phyloP scores from a whole-genome alignment of 2,329 filamentous ascomycete genomes.

The Zasmidium citrigriseum region DNA sequence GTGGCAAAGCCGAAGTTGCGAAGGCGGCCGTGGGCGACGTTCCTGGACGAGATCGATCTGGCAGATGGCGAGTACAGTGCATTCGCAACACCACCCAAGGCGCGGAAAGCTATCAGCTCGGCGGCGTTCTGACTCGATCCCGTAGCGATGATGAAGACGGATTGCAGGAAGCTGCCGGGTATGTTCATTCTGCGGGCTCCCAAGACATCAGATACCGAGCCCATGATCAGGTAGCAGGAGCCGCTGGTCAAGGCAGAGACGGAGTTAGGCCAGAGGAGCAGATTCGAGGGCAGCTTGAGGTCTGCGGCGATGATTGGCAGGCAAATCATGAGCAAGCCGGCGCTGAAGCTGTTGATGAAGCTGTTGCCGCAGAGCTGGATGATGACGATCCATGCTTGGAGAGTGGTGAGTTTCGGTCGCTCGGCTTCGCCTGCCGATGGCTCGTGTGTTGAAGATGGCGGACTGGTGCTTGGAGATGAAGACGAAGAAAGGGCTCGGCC shows the following conservation, averaged over 20 bases:
- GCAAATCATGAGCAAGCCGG: conserved; percentile 23
- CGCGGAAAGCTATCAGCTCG: conserved; percentile 27
- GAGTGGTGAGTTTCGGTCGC: conserved; percentile 12
- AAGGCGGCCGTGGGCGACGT: conserved; percentile 47
- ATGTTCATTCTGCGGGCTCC: conserved; percentile 51
- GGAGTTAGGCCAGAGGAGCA: conserved; percentile 29
- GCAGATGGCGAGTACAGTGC: conserved; percentile 44
- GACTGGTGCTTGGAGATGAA: neutral
- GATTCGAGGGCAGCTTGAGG: conserved; percentile 10
- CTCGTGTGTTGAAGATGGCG: neutral
- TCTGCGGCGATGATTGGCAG: conserved; percentile 20
- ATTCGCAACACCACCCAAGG: conserved; percentile 23
- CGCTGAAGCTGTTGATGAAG: conserved; percentile 24
- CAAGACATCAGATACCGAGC: conserved; percentile 54
- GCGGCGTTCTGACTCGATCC: conserved; percentile 40
- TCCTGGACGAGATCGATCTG: conserved; percentile 50
- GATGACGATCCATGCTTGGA: conserved; percentile 20
- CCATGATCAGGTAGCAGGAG: conserved; percentile 52
- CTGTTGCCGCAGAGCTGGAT: conserved; percentile 22
- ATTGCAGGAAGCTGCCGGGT: conserved; percentile 37
- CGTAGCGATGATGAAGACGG: conserved; percentile 43
- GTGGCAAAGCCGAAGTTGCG: conserved; percentile 56
- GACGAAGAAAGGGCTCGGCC: neutral
- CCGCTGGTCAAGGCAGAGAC: conserved; percentile 49
- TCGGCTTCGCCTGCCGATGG: neutral